Conservation (phyloP, 1,284 basidiomycete species). For the Mycosarcoma mackinlayi region DNA sequence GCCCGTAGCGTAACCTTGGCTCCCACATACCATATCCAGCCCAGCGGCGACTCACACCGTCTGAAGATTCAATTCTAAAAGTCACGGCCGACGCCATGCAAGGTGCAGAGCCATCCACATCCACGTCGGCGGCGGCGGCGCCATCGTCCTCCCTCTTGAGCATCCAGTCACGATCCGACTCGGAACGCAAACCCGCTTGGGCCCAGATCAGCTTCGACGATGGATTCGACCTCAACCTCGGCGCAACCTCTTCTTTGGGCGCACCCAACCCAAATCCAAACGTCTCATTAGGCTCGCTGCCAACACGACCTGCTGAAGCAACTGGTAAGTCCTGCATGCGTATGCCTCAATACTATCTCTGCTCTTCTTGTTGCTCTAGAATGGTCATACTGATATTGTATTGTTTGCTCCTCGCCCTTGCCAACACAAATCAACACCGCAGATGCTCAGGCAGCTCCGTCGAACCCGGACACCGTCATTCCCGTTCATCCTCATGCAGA, state of each 20-base stretch:
- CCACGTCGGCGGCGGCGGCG: slow-evolving; percentile 2
- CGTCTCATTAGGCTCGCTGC: neutral
- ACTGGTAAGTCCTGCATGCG: slow-evolving; percentile 11
- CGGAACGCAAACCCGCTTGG: slow-evolving; percentile 47
- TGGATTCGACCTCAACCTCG: slow-evolving; percentile 45
- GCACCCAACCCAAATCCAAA: neutral
- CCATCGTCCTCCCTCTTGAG: slow-evolving; percentile 6
- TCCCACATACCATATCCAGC: neutral
- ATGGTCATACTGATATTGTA: slow-evolving; percentile 19
- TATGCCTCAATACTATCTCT: neutral
- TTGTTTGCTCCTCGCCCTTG: neutral
- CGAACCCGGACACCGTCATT: neutral
- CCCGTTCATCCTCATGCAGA: slow-evolving; percentile 5
- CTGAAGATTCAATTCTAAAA: neutral
- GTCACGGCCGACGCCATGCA: slow-evolving; percentile 11
- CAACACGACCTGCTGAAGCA: slow-evolving; percentile 1
- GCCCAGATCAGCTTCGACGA: slow-evolving; percentile 45
- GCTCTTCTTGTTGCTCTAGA: neutral
- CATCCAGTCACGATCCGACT: slow-evolving; percentile 7
- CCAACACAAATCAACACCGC: slow-evolving; percentile 1
- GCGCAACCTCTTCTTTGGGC: slow-evolving; percentile 9
- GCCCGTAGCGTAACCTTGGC: slow-evolving; percentile 4
- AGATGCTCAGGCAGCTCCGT: neutral
- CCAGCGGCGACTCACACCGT: neutral
- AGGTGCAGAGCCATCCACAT: slow-evolving; percentile 5